Percentiles rank a stretch among this genome's conserved stretches.
phyloP scores from a whole-genome alignment of 306 rosid species.

The Pterocarpus macrocarpus region DNA sequence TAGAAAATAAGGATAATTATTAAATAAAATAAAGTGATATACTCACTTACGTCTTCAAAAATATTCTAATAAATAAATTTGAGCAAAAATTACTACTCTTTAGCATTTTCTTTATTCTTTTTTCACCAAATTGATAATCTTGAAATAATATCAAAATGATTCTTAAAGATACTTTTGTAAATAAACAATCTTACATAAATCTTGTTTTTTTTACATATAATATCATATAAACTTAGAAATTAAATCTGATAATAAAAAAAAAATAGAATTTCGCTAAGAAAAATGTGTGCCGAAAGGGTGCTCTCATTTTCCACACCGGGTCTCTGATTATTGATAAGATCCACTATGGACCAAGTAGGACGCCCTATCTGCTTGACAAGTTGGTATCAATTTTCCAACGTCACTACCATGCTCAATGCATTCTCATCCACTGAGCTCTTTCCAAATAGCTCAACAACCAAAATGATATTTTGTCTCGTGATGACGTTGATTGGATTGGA shows the following conservation, averaged over 20 bases:
- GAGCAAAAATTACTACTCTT: no score
- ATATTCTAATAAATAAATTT: no score
- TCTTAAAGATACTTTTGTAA: no score
- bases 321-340: constrained; percentile 39
- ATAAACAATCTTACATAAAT: no score
- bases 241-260: neutral
- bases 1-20: no score
- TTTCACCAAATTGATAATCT: no score
- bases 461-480: constrained; percentile 25
- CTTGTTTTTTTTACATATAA: no score
- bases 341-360: constrained; percentile 25
- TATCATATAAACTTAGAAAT: no score
- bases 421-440: constrained; percentile 28
- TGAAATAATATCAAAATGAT: no score
- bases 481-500: constrained; percentile 31
- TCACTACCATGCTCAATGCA: constrained; percentile 6
- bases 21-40: no score
- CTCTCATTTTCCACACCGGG: neutral
- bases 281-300: neutral
- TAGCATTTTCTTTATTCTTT: no score
- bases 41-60: no score
- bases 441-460: constrained; percentile 26
- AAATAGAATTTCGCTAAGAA: neutral
- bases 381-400: constrained; percentile 21
- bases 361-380: constrained; percentile 1